Evolutionary conservation across 129 eudicot species (phyloP), one percentile per base, ranked within the genome.

Genomic region (Flaveria sonorensis): DNA sequence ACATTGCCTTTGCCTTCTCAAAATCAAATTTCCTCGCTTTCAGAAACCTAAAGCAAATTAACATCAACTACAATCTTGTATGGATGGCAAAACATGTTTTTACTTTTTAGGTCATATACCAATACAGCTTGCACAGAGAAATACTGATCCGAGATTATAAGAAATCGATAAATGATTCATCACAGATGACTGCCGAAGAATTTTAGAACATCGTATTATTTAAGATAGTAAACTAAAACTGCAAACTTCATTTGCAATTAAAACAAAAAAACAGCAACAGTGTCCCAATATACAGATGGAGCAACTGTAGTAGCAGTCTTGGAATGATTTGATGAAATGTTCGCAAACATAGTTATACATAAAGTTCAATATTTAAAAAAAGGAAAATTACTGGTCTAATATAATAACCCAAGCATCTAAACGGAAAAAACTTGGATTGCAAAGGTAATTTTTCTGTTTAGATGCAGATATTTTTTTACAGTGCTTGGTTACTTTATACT

Each of bases 11-110:
- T 51, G 93, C 88, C 53, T 88, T 88, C 70, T 88, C 93, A 64
- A 83, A 60, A 60, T 88, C 93, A 77, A 88, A 86, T 73, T 86
- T 88, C 72, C 93, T 86, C 26, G 90, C 93, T 80, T 88, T 88
- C 70, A 88, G 78, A 75, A 88, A 88, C 89, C 92, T 88, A 76
- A 46, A 85, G 23, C 14, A 61, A 74, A 65, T 51, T 48, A 42
- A 55, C 12, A 21, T 52, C 53, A 30, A 30, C 71, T 39, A 21
- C 18, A 66, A 76, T 48, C 74, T 76, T 20, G 8, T 14, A 18
- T 1, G 66, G 47, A 72, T 55, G 24, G 68, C n/a, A 43, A 62
- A 59, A 43, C 65, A 60, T 79, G 43, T 30, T 77, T 39, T 76
- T 23, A 19, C 30, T 43, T 77, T 39, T 76, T 23, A 19, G 13